Evolutionary conservation across 2,329 filamentous ascomycete genomes (phyloP).

Genomic region (Trichoderma arundinaceum): DNA sequence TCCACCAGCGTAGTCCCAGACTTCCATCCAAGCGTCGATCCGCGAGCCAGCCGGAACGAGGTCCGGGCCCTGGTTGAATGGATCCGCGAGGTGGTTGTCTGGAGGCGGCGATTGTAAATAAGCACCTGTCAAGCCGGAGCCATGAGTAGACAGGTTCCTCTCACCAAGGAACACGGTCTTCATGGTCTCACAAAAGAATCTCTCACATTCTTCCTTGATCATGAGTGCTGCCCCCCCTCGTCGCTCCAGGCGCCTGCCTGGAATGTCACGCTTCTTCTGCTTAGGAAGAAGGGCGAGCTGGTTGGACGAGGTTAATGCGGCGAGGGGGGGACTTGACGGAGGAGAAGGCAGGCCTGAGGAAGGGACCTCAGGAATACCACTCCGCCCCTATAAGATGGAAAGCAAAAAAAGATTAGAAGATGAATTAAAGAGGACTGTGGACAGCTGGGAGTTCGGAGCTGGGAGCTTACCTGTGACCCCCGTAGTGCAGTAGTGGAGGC

Average conservation of each 20-base stretch:
- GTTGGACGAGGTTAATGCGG: constrained; percentile 71
- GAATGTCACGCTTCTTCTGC: constrained; percentile 53
- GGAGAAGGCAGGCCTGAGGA: constrained; percentile 84
- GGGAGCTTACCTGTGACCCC: constrained; percentile 71
- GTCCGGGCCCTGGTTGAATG: constrained; percentile 41
- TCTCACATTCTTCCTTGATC: constrained; percentile 99
- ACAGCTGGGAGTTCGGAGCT: not conserved
- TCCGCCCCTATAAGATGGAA: constrained; percentile 65
- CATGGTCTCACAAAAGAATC: constrained; percentile 98
- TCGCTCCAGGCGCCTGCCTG: constrained; percentile 54
- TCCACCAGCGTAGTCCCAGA: constrained; percentile 85
- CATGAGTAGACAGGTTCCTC: constrained; percentile 76
- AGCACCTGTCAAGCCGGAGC: constrained; percentile 87
- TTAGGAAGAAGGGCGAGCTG: constrained; percentile 69
- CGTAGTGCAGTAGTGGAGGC: constrained; percentile 96
- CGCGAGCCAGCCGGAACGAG: constrained; percentile 42
- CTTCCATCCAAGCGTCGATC: constrained; percentile 72
- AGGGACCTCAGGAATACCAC: constrained; percentile 95
- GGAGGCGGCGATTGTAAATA: constrained; percentile 60
- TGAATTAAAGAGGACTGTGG: too few relatives aligned
- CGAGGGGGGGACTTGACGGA: constrained; percentile 87
- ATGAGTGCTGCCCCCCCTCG: constrained; percentile 92
- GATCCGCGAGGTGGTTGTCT: constrained; percentile 51
- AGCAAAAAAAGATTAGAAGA: not conserved
- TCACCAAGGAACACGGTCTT: constrained; percentile 94